Evolutionary conservation across 345 rosid genomes (phyloP).

Genomic region (Punica granatum): DNA sequence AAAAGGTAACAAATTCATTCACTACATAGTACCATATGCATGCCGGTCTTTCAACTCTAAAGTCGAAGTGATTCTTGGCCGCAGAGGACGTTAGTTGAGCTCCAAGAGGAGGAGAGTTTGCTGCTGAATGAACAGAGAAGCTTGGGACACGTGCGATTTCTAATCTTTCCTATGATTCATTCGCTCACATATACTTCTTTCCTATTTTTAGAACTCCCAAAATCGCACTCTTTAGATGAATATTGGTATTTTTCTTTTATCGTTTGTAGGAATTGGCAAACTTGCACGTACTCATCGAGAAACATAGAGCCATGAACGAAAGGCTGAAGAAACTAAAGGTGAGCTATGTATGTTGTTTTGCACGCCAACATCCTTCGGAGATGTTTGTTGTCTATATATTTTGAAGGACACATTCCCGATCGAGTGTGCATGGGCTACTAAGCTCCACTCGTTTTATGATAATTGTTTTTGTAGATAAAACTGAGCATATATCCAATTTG

Average conservation of each 20-base stretch:
- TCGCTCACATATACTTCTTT: too few relatives aligned
- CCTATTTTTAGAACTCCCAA: too few relatives aligned
- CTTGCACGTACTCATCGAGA: slow-evolving; percentile 31
- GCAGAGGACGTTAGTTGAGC: slow-evolving; percentile 14
- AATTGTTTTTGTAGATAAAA: too few relatives aligned
- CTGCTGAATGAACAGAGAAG: slow-evolving; percentile 13
- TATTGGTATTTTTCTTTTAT: background rate
- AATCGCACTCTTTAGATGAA: background rate
- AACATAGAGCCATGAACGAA: slow-evolving; percentile 41
- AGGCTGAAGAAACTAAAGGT: slow-evolving; percentile 62
- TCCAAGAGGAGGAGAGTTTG: slow-evolving; percentile 12
- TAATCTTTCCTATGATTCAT: background rate
- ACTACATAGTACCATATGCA: too few relatives aligned
- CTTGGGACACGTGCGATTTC: slow-evolving; percentile 5
- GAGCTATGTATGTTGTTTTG: background rate
- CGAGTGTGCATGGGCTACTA: too few relatives aligned
- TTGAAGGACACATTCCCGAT: too few relatives aligned
- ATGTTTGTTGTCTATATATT: background rate
- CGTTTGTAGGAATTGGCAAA: slow-evolving; percentile 39
- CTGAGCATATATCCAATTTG: too few relatives aligned
- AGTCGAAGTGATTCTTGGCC: too few relatives aligned
- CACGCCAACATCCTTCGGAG: too few relatives aligned
- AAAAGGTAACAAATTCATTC: slow-evolving; percentile 4
- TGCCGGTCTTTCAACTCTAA: too few relatives aligned
- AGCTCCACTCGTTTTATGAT: too few relatives aligned